phyloP scores from a whole-genome alignment of 345 rosid genomes.

The Dipteronia dyeriana region DNA sequence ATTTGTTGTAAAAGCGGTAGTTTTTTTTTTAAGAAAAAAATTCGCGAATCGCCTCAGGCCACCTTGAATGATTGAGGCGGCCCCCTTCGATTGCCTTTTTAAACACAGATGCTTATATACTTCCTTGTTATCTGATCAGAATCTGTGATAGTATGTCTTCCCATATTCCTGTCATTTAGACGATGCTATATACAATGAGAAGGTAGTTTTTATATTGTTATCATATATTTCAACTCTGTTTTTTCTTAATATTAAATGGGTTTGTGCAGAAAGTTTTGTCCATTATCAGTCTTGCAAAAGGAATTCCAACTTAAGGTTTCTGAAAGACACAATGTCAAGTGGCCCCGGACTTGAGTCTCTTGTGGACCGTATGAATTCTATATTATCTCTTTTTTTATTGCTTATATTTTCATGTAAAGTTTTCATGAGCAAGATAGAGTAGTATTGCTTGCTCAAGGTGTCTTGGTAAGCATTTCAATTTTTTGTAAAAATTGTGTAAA shows the following conservation, averaged over 20 bases:
- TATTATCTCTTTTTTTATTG: not conserved
- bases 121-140: not conserved
- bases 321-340: conserved; percentile 48
- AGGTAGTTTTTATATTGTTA: not conserved
- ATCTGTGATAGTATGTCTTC: not conserved
- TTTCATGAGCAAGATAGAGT: not conserved
- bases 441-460: not conserved
- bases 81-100: too few species aligned
- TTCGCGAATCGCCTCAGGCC: too few species aligned
- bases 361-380: conserved; percentile 62
- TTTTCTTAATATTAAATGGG: not conserved
- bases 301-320: not conserved
- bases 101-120: too few species aligned
- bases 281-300: not conserved
- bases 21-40: too few species aligned
- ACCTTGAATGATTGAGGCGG: too few species aligned
- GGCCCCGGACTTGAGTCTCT: conserved; percentile 80
- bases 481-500: not conserved
- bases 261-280: conserved; percentile 12
- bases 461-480: not conserved
- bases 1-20: too few species aligned
- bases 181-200: not conserved
- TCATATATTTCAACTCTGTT: not conserved
- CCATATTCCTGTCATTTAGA: not conserved
- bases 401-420: not conserved